These are phyloP conservation scores for Boletus bicolor DNA, from an alignment of 768 basidiomycete species.

Conservation along the genomic window DNA sequence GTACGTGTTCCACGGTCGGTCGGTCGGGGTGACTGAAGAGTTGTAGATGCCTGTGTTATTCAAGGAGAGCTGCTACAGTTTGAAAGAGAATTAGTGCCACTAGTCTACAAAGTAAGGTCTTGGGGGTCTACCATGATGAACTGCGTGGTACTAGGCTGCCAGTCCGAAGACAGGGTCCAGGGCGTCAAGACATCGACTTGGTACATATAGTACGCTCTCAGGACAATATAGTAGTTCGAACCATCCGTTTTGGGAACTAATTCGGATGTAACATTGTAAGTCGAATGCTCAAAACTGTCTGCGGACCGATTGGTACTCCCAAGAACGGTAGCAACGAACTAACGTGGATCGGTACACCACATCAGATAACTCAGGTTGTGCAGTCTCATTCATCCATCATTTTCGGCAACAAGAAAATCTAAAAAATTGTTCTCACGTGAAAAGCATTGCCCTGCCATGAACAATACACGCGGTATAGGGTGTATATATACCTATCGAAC, in stretches of 20 bases:
- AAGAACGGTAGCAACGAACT: background rate
- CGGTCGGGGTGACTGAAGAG: conserved; percentile 40
- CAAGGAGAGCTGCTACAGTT: conserved; percentile 8
- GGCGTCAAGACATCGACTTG: background rate
- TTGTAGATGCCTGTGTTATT: conserved; percentile 39
- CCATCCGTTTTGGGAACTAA: background rate
- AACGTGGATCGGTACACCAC: background rate
- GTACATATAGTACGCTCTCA: background rate
- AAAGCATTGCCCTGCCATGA: background rate
- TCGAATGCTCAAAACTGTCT: no score
- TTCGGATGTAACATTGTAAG: no score
- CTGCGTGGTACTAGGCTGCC: background rate
- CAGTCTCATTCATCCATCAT: background rate
- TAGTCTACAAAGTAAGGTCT: background rate
- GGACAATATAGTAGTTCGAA: background rate
- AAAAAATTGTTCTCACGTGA: background rate
- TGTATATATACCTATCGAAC: background rate
- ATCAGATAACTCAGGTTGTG: background rate
- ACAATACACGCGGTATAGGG: background rate
- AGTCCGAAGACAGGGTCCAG: background rate
- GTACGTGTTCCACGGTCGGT: conserved; percentile 48
- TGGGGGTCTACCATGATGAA: conserved; percentile 5
- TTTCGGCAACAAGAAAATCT: background rate
- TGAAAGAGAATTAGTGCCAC: background rate
- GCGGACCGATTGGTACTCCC: no score